phyloP scores from a whole-genome alignment of 2,329 filamentous ascomycete genomes.

The Neoarthrinium moseri region DNA sequence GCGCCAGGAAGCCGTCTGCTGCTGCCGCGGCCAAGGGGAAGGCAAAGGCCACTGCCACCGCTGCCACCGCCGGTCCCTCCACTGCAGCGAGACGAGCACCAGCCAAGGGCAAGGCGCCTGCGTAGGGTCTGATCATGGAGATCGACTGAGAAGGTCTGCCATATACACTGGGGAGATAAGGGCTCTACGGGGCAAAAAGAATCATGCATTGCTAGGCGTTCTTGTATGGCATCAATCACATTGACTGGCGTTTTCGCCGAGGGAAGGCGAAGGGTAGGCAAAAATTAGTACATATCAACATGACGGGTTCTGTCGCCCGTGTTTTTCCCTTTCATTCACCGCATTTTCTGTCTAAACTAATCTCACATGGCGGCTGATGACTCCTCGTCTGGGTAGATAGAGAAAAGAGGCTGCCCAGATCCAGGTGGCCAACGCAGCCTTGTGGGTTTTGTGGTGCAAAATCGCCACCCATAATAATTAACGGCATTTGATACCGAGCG shows the following conservation, averaged over 20 bases:
- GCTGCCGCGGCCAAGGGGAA: constrained; percentile 15
- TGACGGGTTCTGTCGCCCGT: not conserved
- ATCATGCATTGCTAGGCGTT: constrained; percentile 6
- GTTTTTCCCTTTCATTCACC: not conserved
- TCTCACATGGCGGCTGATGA: too few species aligned
- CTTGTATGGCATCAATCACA: not conserved
- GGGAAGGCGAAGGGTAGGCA: not conserved
- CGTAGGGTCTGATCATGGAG: not conserved
- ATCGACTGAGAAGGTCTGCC: not conserved
- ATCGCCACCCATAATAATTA: too few species aligned
- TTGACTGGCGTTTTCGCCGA: too few species aligned
- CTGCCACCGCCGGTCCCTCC: not conserved
- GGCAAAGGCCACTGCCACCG: constrained; percentile 19
- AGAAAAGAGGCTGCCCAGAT: too few species aligned
- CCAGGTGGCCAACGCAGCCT: too few species aligned
- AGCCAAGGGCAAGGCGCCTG: constrained; percentile 4
- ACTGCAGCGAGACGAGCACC: constrained; percentile 3
- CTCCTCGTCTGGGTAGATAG: too few species aligned
- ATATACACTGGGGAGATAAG: not conserved
- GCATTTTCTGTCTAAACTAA: not conserved
- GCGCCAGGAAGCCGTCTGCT: constrained; percentile 13
- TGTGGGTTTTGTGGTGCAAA: too few species aligned
- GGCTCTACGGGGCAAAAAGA: not conserved
- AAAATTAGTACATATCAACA: not conserved
- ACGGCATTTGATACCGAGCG: too few species aligned